Conservation (phyloP, 768 basidiomycete genomes). For the Nidula microcarpa region DNA sequence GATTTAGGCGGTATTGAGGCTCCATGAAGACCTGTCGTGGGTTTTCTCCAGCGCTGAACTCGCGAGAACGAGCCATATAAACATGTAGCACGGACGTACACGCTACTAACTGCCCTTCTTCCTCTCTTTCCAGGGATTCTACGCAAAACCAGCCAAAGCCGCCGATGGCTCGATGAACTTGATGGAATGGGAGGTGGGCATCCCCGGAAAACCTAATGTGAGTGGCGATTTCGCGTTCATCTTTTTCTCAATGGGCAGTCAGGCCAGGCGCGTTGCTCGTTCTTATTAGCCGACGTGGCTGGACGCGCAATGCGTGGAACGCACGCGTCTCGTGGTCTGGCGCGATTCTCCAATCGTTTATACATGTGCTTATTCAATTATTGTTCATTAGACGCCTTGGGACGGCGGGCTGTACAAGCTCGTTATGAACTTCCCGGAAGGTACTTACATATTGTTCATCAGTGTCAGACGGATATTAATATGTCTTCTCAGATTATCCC, state of each 20-base stretch:
- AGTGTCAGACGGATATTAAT: not conserved
- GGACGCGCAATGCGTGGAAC: not conserved
- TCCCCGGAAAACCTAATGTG: constrained; percentile 89
- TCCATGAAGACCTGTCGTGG: too few species aligned
- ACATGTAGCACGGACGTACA: too few species aligned
- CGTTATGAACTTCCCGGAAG: constrained; percentile 94
- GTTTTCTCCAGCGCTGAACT: too few species aligned
- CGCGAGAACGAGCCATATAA: not conserved
- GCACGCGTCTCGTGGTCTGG: too few species aligned
- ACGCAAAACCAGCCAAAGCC: constrained; percentile 88
- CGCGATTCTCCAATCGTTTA: too few species aligned
- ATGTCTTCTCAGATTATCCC: constrained; percentile 68
- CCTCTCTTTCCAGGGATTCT: constrained; percentile 79
- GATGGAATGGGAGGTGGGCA: constrained; percentile 98
- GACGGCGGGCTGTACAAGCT: constrained; percentile 95
- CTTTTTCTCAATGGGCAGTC: not conserved
- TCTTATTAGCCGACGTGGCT: not conserved
- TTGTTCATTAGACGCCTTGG: constrained; percentile 77
- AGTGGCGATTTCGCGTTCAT: too few species aligned
- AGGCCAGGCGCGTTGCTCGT: not conserved
- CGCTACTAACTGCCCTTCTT: constrained; percentile 4
- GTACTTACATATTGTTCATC: constrained; percentile 44
- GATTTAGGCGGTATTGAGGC: too few species aligned
- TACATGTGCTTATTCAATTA: not conserved
- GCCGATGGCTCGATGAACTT: constrained; percentile 94